phyloP scores from a whole-genome alignment of 768 basidiomycete species.

The Serpula lacrymans region DNA sequence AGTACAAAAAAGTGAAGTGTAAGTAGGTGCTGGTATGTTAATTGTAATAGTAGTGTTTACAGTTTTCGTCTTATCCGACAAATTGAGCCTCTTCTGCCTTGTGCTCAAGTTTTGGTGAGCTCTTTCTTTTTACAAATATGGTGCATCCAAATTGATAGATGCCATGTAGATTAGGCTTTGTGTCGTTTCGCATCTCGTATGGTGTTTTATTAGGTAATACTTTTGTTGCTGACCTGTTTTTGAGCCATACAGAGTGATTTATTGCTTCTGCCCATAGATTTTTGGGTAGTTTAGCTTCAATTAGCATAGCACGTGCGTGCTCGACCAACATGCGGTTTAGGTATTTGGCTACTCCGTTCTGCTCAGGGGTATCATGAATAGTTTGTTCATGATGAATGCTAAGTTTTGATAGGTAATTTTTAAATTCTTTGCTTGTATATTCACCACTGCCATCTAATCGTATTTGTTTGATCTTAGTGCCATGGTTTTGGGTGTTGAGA shows the following conservation, averaged over 20 bases:
- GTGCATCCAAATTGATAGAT: conserved; percentile 18
- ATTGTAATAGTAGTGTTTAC: no score
- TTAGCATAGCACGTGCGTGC: conserved; percentile 18
- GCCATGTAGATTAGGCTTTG: conserved; percentile 21
- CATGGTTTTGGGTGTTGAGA: not conserved
- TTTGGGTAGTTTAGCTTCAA: conserved; percentile 16
- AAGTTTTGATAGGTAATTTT: conserved; percentile 7
- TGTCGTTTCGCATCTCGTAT: conserved; percentile 14
- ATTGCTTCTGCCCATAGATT: conserved; percentile 22
- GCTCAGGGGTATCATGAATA: conserved; percentile 15
- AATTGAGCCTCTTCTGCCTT: no score
- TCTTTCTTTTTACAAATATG: no score
- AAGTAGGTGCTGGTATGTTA: no score
- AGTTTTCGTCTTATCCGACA: no score
- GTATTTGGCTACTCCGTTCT: conserved; percentile 23
- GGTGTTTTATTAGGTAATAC: conserved; percentile 19
- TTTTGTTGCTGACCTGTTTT: conserved; percentile 15
- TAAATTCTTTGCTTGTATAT: conserved; percentile 17
- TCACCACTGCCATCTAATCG: conserved; percentile 21
- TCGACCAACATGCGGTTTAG: conserved; percentile 19
- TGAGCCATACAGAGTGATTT: conserved; percentile 15
- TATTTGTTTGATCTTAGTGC: conserved; percentile 10
- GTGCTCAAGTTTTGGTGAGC: no score
- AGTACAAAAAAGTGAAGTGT: no score
- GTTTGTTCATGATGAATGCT: conserved; percentile 17